A percentile compares a stretch with the other conserved stretches of the same genome.
phyloP scores from a whole-genome alignment of 805 yeast genomes.

The Komagataella pseudopastoris region DNA sequence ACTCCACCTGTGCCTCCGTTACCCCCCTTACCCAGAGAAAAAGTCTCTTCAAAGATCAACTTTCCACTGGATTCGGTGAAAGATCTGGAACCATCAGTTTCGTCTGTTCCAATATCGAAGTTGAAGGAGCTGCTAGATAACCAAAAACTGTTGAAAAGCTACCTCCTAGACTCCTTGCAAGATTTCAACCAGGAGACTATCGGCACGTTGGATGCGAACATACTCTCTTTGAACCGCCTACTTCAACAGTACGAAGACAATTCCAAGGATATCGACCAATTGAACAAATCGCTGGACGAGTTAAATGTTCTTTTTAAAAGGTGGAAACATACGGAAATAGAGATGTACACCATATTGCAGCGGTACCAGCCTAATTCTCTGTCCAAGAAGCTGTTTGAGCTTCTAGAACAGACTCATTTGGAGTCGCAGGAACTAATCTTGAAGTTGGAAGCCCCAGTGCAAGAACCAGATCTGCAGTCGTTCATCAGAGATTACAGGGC shows the following conservation, averaged over 20 bases:
- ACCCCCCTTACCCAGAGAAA: background rate
- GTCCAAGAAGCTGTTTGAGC: background rate
- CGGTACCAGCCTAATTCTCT: conserved; percentile 1
- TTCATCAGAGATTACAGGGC: conserved; percentile 28
- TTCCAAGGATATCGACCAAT: background rate
- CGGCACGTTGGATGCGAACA: background rate
- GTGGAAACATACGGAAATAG: background rate
- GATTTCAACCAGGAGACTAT: background rate
- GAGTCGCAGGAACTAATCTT: background rate
- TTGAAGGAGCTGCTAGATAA: background rate
- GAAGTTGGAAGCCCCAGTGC: background rate
- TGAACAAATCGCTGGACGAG: background rate
- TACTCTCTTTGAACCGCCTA: background rate
- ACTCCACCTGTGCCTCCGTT: background rate
- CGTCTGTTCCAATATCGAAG: background rate
- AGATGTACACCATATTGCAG: background rate
- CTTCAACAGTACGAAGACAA: background rate
- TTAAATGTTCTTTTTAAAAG: background rate
- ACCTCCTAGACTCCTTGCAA: background rate
- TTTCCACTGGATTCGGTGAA: background rate
- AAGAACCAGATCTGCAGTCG: background rate
- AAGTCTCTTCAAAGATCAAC: background rate
- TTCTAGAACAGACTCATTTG: background rate
- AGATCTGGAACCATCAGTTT: background rate
- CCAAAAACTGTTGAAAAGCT: background rate